Evolutionary conservation across 1,139 yeast species (phyloP).

Genomic region (Saccharomyces hybrid): DNA sequence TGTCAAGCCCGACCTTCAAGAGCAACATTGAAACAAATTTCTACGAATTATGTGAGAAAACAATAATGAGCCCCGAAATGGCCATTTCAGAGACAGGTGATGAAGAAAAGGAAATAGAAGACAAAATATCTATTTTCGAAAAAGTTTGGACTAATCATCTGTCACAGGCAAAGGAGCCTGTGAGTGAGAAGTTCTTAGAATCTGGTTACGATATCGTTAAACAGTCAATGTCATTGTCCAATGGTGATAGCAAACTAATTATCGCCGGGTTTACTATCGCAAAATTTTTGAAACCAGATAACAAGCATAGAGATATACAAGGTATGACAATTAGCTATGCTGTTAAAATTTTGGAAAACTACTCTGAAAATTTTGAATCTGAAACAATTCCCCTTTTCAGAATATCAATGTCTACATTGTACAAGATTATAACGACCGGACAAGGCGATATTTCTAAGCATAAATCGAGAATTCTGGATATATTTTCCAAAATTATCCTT

Average conservation of each 20-base stretch:
- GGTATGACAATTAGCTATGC: background rate
- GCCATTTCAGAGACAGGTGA: constrained; percentile 17
- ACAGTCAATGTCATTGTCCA: constrained; percentile 1
- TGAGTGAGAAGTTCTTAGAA: constrained; percentile 12
- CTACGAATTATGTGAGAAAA: constrained; percentile 14
- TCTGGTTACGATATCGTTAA: constrained; percentile 4
- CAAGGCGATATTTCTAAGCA: background rate
- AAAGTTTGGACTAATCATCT: constrained; percentile 23
- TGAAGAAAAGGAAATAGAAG: background rate
- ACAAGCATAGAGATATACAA: background rate
- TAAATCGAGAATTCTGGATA: constrained; percentile 9
- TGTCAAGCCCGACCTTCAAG: constrained; percentile 44
- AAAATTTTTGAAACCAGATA: background rate
- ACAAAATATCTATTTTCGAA: constrained; percentile 13
- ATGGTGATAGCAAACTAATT: constrained; percentile 4
- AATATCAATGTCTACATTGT: background rate
- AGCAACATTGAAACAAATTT: constrained; percentile 44
- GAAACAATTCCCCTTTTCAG: background rate
- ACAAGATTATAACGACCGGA: background rate
- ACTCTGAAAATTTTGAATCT: background rate
- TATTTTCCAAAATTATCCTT: background rate
- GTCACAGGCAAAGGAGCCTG: constrained; percentile 21
- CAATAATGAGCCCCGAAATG: background rate
- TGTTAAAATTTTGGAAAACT: background rate
- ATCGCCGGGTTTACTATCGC: background rate